Evolutionary conservation across 2,329 filamentous ascomycete genomes (phyloP).

Genomic region (Ophiobolus disseminans): DNA sequence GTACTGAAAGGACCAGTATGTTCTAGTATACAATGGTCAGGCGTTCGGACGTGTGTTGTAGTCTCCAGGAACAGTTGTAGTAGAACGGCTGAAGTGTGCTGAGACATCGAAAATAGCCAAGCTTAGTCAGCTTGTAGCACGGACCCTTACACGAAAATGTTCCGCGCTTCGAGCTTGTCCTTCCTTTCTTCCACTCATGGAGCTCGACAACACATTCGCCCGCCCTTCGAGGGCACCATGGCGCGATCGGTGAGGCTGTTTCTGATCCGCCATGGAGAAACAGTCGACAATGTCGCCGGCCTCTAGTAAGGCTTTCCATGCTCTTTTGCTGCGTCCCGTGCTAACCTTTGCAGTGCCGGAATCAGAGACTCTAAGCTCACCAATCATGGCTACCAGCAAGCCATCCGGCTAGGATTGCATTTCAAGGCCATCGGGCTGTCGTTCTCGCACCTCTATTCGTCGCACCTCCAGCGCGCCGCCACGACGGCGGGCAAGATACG

Average conservation of each 20-base stretch:
- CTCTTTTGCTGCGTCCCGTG: slow-evolving; percentile 2
- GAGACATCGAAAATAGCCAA: neutral
- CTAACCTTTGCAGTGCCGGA: slow-evolving; percentile 68
- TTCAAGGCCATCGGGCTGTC: slow-evolving; percentile 69
- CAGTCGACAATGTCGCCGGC: slow-evolving; percentile 84
- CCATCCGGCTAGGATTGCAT: slow-evolving; percentile 71
- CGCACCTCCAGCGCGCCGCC: slow-evolving; percentile 75
- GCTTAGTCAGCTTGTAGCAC: slow-evolving; percentile 20
- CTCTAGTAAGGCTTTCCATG: slow-evolving; percentile 64
- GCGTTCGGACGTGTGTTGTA: too few relatives aligned
- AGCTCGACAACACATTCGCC: slow-evolving; percentile 11
- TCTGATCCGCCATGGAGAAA: slow-evolving; percentile 87
- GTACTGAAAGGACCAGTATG: too few relatives aligned
- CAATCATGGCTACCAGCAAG: slow-evolving; percentile 80
- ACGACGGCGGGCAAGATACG: slow-evolving; percentile 73
- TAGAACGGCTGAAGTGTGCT: too few relatives aligned
- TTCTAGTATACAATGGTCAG: too few relatives aligned
- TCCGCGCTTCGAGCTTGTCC: slow-evolving; percentile 4
- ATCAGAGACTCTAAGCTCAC: slow-evolving; percentile 81
- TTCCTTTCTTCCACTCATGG: slow-evolving; percentile 19
- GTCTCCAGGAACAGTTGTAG: too few relatives aligned
- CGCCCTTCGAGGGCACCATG: slow-evolving; percentile 32
- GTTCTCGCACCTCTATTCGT: slow-evolving; percentile 77
- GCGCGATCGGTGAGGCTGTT: slow-evolving; percentile 66
- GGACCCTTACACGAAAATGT: slow-evolving; percentile 11